Evolutionary conservation across 495 filamentous ascomycete species (phyloP).

Genomic region (Xylona heveae): DNA sequence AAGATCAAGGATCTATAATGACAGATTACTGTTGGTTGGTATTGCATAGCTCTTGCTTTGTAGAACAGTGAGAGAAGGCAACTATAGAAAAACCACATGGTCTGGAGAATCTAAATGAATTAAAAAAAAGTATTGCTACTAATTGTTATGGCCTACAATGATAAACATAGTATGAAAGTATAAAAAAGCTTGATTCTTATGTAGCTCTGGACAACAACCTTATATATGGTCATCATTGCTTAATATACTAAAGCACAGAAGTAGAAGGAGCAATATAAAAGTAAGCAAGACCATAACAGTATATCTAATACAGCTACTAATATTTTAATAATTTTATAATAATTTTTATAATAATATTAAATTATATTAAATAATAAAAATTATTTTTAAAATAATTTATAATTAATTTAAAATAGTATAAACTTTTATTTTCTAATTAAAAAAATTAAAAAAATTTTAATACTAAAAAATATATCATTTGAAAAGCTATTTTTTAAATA

Average conservation of each 20-base stretch:
- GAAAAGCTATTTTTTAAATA: neutral
- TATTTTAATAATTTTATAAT: neutral
- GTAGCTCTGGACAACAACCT: neutral
- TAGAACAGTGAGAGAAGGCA: too few species aligned
- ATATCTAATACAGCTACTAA: neutral
- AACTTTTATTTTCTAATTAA: neutral
- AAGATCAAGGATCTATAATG: too few species aligned
- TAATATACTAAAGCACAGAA: neutral
- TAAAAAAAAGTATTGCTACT: too few species aligned
- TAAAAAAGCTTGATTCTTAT: neutral
- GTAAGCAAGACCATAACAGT: neutral
- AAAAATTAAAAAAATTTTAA: neutral
- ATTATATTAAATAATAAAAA: neutral
- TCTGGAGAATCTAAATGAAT: too few species aligned
- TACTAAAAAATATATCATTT: neutral
- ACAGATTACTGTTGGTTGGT: too few species aligned
- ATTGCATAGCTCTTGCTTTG: too few species aligned
- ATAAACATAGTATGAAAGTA: neutral
- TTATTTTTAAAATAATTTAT: neutral
- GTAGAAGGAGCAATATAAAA: neutral
- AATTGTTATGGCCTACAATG: too few species aligned
- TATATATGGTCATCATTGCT: neutral
- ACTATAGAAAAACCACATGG: too few species aligned
- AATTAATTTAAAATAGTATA: neutral
- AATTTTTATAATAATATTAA: neutral